Evolutionary conservation across 2,329 filamentous ascomycete species (phyloP), one percentile per base, ranked within the genome.

Genomic region (Lojkania enalia): DNA sequence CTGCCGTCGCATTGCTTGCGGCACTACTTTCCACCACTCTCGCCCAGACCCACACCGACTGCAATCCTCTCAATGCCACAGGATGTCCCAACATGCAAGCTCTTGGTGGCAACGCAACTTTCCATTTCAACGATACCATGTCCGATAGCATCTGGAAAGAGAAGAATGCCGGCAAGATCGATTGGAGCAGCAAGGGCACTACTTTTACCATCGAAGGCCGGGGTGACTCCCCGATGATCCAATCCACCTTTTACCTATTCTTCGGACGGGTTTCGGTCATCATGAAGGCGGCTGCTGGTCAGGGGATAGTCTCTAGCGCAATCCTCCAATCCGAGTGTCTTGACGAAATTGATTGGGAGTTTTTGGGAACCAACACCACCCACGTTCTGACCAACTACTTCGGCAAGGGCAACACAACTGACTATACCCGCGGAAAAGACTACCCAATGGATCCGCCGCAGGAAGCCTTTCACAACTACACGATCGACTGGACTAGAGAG

Each of bases 21-120:
- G 51, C 56, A 27, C 48, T 70, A 30, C 48, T 67, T 29, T 70
- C 79, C 43, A 68, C 79, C 32, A 74, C 76, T 36, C 55, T 77
- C 27, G 90, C 86, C 37, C 92, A 96, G 69, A 90, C 90, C 21
- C 83, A 72, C 44, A 90, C 88, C 5, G 69, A 77, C 31, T 97
- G 91, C 75, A 85, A 95, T 63, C 91, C 92, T 4, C 77, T 86
- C 60, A 79, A 90, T 53, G 71, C 74, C 48, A 82, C 78, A 32
- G 70, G 74, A 54, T 95, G 90, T 66, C 82, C 87, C 1, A 68
- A 83, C 30, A 80, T 94, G 66, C 77, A 83, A 2, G 90, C 88
- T 11, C 78, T 95, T 14, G 83, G 85, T 44, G 82, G 81, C 40
- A 74, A 74, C 45, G 77, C 73, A 52, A 71, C 67, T 25, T 73